A percentile compares a stretch with the other conserved stretches of the same genome.
phyloP scores from a whole-genome alignment of 176 grass and related monocot genomes.

The Zea luxurians region DNA sequence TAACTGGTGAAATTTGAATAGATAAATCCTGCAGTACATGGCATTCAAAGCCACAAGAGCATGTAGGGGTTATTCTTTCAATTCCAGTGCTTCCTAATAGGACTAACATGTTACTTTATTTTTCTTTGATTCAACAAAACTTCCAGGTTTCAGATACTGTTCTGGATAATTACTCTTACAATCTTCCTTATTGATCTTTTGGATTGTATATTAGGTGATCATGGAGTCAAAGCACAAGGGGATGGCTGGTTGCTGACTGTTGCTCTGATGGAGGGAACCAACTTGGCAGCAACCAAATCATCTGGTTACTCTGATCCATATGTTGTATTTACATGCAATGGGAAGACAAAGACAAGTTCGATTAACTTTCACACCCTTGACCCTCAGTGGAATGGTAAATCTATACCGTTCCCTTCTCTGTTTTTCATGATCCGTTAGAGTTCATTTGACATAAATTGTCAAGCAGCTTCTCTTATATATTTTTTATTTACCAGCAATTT shows the following conservation, averaged over 20 bases:
- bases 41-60: slow-evolving; percentile 2
- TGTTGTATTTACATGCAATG: slow-evolving; percentile 96
- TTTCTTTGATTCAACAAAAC: slow-evolving; percentile 19
- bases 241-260: slow-evolving; percentile 91
- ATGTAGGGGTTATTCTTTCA: not conserved
- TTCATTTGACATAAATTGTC: not conserved
- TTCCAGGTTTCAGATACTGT: slow-evolving; percentile 15
- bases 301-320: slow-evolving; percentile 87
- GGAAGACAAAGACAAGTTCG: slow-evolving; percentile 87
- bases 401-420: not conserved
- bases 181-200: slow-evolving; percentile 30
- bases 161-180: not conserved
- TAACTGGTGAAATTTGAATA: slow-evolving; percentile 12
- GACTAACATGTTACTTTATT: not conserved
- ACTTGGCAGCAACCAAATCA: slow-evolving; percentile 69
- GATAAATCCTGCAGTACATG: slow-evolving; percentile 7
- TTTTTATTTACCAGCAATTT: slow-evolving; percentile 6
- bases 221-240: slow-evolving; percentile 82
- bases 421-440: not conserved
- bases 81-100: slow-evolving; percentile 15
- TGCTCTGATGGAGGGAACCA: slow-evolving; percentile 77
- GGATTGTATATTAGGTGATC: slow-evolving; percentile 62
- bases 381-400: slow-evolving; percentile 96
- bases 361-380: slow-evolving; percentile 89
- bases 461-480: not conserved